A percentile compares a stretch with the other conserved stretches of the same genome.
phyloP scores from a whole-genome alignment of 495 filamentous ascomycete genomes.

The Penicillium pancosmium region DNA sequence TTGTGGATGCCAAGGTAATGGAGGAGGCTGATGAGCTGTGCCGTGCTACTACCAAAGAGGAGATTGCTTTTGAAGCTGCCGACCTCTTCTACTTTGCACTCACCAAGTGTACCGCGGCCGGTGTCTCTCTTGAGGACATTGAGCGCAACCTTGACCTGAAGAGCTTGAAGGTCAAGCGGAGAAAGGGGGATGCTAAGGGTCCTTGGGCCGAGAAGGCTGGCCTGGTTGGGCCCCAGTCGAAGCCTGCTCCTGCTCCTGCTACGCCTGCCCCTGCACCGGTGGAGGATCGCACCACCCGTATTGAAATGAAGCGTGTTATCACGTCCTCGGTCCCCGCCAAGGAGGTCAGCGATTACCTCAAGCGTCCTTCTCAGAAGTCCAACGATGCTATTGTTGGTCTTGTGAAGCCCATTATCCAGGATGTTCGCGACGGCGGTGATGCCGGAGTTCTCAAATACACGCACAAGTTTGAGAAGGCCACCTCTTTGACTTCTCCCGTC shows the following conservation, averaged over 20 bases:
- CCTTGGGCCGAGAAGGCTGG: conserved; percentile 84
- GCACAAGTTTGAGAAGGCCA: conserved; percentile 96
- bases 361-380: conserved; percentile 89
- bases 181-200: conserved; percentile 91
- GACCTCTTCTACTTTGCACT: conserved; percentile 96
- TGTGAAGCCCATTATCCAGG: conserved; percentile 86
- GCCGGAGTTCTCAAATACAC: conserved; percentile 87
- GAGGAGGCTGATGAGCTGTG: conserved; percentile 96
- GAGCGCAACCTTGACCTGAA: conserved; percentile 92
- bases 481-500: conserved; percentile 83
- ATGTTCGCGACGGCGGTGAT: conserved; percentile 79
- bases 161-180: conserved; percentile 87
- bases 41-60: conserved; percentile 75
- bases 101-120: conserved; percentile 80
- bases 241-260: conserved; percentile 45
- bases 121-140: conserved; percentile 82
- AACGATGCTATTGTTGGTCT: conserved; percentile 87
- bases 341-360: conserved; percentile 70
- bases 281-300: conserved; percentile 60
- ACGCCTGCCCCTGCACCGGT: conserved; percentile 36
- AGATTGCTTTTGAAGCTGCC: conserved; percentile 90
- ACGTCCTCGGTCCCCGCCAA: conserved; percentile 59
- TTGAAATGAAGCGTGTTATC: conserved; percentile 80
- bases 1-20: conserved; percentile 94
- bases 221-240: conserved; percentile 47